Percentiles rank a stretch among this genome's conserved stretches.
Evolutionary conservation across 352 stramenopile genomes (phyloP).

Genomic region (Elongisporangium senticosum): DNA sequence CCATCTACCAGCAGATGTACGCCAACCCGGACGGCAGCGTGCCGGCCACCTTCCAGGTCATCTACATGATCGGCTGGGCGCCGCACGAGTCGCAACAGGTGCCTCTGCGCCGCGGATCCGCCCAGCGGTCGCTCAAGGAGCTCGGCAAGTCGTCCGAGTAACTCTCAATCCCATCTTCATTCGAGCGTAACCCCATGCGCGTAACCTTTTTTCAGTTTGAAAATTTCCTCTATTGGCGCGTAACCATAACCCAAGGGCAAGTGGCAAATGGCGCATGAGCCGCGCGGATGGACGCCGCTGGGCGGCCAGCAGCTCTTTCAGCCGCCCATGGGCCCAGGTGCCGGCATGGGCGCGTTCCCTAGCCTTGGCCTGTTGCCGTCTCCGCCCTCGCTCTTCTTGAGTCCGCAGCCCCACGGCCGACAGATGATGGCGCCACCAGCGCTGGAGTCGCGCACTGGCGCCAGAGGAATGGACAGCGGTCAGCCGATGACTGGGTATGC

Average conservation of each 20-base stretch:
- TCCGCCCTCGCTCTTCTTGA: neutral
- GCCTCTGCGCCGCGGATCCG: conserved; percentile 78
- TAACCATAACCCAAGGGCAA: conserved; percentile 8
- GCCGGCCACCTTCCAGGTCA: conserved; percentile 94
- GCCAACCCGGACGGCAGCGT: conserved; percentile 84
- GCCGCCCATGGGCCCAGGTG: neutral
- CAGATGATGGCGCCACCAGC: neutral
- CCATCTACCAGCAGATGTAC: conserved; percentile 94
- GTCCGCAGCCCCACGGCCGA: neutral
- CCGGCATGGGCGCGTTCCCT: neutral
- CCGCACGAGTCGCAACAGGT: conserved; percentile 93
- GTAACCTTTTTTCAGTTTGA: conserved; percentile 3
- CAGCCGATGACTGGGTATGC: neutral
- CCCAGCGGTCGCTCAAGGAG: conserved; percentile 75
- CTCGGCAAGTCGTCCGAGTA: conserved; percentile 24
- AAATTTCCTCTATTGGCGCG: neutral
- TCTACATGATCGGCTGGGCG: conserved; percentile 99
- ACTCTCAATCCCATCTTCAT: neutral
- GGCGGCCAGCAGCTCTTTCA: conserved; percentile 15
- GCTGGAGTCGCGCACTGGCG: neutral
- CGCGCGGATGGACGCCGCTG: conserved; percentile 17
- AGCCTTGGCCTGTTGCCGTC: neutral
- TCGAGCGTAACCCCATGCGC: conserved; percentile 7
- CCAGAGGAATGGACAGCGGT: neutral
- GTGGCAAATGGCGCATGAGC: conserved; percentile 20